Evolutionary conservation across 306 rosid species (phyloP), one percentile per base, ranked within the genome.

Genomic region (Chamaecrista fasciculata): DNA sequence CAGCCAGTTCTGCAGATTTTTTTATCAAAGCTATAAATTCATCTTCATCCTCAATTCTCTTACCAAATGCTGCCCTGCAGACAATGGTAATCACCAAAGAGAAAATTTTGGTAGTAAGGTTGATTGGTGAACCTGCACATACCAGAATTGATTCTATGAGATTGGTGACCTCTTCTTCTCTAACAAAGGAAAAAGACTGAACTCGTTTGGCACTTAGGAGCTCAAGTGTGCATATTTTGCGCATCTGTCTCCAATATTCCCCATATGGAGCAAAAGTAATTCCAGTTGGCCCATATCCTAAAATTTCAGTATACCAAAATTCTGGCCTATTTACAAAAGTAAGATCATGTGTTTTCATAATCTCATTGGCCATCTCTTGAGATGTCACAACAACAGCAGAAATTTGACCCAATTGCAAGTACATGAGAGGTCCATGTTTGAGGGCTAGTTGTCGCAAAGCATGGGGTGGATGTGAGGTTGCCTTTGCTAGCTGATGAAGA

Each of bases 241-340:
- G 46, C 72, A 74, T 65, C 8, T 74, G 67, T 43, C 78, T 74
- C 78, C 73, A 74, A 60, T 29, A 75, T 10, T 75, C 68, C 34
- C 73, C 79, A 33, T 66, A 75, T 8, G 79, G 73, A 44, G 79
- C 62, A 57, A 75, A 75, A 5, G 67, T 49, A 5, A 75, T 67
- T n/a, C 36, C 73, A 0, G 0, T 19, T n/a, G 34, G 6, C 36
- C 44, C 74, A 58, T 67, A 66, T 11, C 6, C 29, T 6, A 74
- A 0, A 26, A 75, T 75, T 10, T 59, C 23, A 8, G 69, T 2
- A 25, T 36, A 0, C 12, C 67, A 74, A 18, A 67, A 6, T 18
- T 11, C n/a, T n/a, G 74, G 82, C 70, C 74, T 71, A 16, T 65
- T 42, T 0, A 33, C 73, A 65, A 78, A 71, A 42, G 65, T 5